Evolutionary conservation across 1,284 basidiomycete genomes (phyloP).

Genomic region (Hemileia vastatrix): DNA sequence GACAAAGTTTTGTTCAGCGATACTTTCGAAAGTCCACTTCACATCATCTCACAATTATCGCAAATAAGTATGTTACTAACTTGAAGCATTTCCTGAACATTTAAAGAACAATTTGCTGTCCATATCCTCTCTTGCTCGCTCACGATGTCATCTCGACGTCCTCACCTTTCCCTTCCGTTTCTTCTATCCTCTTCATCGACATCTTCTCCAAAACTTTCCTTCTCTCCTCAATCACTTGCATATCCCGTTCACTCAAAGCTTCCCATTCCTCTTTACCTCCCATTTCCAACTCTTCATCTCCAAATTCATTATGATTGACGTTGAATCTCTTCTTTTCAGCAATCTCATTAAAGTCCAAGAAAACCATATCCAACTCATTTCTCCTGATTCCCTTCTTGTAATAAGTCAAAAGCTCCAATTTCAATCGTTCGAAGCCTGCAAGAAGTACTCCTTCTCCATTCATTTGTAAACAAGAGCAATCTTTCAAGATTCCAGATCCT

Average conservation of each 20-base stretch:
- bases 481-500: too few relatives aligned
- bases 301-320: not conserved
- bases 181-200: not conserved
- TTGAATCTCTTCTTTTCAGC: not conserved
- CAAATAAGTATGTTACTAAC: too few relatives aligned
- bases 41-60: too few relatives aligned
- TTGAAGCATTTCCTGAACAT: too few relatives aligned
- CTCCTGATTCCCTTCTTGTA: not conserved
- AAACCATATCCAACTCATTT: not conserved
- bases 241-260: not conserved
- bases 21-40: too few relatives aligned
- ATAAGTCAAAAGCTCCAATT: not conserved
- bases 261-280: not conserved
- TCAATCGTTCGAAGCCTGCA: not conserved
- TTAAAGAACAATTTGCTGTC: too few relatives aligned
- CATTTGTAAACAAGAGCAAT: slow-evolving; percentile 31
- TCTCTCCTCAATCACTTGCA: not conserved
- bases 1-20: too few relatives aligned
- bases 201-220: slow-evolving; percentile 21
- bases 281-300: not conserved
- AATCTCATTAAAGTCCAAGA: not conserved
- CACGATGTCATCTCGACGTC: too few relatives aligned
- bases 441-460: slow-evolving; percentile 14
- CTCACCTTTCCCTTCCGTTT: slow-evolving; percentile 19
- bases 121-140: too few relatives aligned